Percentiles rank a stretch among this genome's conserved stretches.
phyloP scores from a whole-genome alignment of 306 rosid species.

The Prinsepia uniflora region DNA sequence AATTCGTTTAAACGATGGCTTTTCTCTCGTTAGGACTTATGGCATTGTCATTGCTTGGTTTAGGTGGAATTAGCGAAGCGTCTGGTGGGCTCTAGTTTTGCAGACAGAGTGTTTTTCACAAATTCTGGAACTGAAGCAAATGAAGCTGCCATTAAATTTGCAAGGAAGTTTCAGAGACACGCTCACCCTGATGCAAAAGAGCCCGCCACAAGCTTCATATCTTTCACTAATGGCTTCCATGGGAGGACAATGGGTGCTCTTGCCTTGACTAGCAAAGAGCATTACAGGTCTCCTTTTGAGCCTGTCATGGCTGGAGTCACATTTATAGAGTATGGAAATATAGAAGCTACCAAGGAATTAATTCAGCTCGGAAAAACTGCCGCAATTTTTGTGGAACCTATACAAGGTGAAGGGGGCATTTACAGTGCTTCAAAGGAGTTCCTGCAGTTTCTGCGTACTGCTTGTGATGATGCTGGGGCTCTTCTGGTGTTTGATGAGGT shows the following conservation, averaged over 20 bases:
- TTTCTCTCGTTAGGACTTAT: not conserved
- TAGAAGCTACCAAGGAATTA: slow-evolving; percentile 51
- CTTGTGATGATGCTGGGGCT: slow-evolving; percentile 77
- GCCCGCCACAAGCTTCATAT: slow-evolving; percentile 63
- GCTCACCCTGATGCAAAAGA: slow-evolving; percentile 40
- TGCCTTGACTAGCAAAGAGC: slow-evolving; percentile 91
- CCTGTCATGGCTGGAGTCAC: slow-evolving; percentile 97
- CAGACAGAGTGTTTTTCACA: slow-evolving; percentile 79
- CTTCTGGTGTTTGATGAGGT: slow-evolving; percentile 94
- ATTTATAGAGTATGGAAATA: slow-evolving; percentile 76
- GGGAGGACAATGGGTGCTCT: slow-evolving; percentile 95
- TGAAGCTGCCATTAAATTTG: slow-evolving; percentile 91
- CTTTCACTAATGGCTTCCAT: slow-evolving; percentile 81
- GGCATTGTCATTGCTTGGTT: slow-evolving; percentile 16
- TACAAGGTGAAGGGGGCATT: slow-evolving; percentile 97
- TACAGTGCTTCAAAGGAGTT: slow-evolving; percentile 84
- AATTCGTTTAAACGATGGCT: not conserved
- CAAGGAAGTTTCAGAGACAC: slow-evolving; percentile 77
- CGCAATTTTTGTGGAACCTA: slow-evolving; percentile 87
- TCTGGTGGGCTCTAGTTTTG: slow-evolving; percentile 66
- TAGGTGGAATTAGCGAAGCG: slow-evolving; percentile 83
- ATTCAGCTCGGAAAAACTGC: slow-evolving; percentile 68
- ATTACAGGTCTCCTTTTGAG: slow-evolving; percentile 81
- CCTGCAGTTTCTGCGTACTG: slow-evolving; percentile 54
- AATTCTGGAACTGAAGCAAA: slow-evolving; percentile 97